These are phyloP conservation scores for Globisporangium nagaii DNA, from an alignment of 352 stramenopile species.

Conservation along the genomic window DNA sequence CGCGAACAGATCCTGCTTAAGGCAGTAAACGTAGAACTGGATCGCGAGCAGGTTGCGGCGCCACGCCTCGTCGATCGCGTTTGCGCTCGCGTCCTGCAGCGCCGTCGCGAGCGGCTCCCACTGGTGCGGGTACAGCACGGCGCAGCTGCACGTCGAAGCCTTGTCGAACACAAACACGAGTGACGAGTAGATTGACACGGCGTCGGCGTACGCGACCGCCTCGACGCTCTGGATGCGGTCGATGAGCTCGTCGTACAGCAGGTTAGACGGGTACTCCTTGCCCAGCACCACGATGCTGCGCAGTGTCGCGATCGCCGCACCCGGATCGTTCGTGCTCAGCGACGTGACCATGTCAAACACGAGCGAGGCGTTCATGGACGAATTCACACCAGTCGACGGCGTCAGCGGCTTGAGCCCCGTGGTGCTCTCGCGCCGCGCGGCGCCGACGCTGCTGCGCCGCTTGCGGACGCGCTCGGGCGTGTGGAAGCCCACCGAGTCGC, in stretches of 20 bases:
- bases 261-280: constrained; percentile 76
- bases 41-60: constrained; percentile 65
- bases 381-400: constrained; percentile 48
- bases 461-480: constrained; percentile 23
- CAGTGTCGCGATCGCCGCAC: constrained; percentile 66
- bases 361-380: constrained; percentile 77
- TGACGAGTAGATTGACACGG: constrained; percentile 72
- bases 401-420: constrained; percentile 51
- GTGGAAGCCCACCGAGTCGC: not conserved
- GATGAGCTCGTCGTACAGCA: constrained; percentile 76
- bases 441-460: constrained; percentile 19
- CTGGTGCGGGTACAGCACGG: constrained; percentile 55
- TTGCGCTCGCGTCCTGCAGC: constrained; percentile 49
- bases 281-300: constrained; percentile 78
- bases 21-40: constrained; percentile 81
- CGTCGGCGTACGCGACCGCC: constrained; percentile 58
- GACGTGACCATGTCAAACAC: constrained; percentile 82
- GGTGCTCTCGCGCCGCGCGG: constrained; percentile 1
- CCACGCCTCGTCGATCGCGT: constrained; percentile 47
- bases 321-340: constrained; percentile 78
- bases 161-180: constrained; percentile 82
- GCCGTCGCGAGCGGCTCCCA: constrained; percentile 60
- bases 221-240: constrained; percentile 75
- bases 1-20: constrained; percentile 58
- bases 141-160: constrained; percentile 53